Evolutionary conservation across 2,329 filamentous ascomycete species (phyloP), one percentile per base, ranked within the genome.

Genomic region (Xylariaceae sp.): DNA sequence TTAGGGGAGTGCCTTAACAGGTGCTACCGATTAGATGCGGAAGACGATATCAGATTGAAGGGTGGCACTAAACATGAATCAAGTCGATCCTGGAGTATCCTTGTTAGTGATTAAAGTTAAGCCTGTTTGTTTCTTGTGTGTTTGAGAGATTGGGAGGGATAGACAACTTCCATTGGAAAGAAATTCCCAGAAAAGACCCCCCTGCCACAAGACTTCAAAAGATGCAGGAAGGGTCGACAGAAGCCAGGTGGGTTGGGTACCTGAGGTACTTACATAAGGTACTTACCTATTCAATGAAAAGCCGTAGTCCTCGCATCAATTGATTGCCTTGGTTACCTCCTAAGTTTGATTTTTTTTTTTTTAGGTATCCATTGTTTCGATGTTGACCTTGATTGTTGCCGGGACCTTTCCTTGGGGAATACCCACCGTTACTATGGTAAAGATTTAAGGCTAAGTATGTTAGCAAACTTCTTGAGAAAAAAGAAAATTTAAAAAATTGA

Each of bases 21-120:
- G 32, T 37, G 32, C 47, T 40, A 9, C 21, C 12, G 32, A 40
- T 37, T 37, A 48, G 20, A 53, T 21, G 29, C 42, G 44, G 43
- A 52, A 47, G 57, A 52, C 42, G 46, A 58, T 44, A 44, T 51
- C 51, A 52, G 49, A 60, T 43, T 49, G 56, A 53, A 45, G 50
- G 52, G 56, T 43, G 4, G 9, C 23, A 26, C 23, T 9, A 26
- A 26, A 26, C 23, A 26, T 26, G 9, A 26, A 26, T 4, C 23
- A 26, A 54, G 52, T 54, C 54, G 52, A 58, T 52, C 50, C 54
- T 56, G 44, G 37, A 50, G 48, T 23, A 48, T 29, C 44, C 45
- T 57, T 46, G 50, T 52, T 40, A 47, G 51, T 44, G 18, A 19
- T 19, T 42, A 55, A 52, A 16, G 48, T 49, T 26, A 26, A 4